A percentile compares a stretch with the other conserved stretches of the same genome.
phyloP scores from a whole-genome alignment of 2,329 filamentous ascomycete species.

The Nannizzia gypsea region DNA sequence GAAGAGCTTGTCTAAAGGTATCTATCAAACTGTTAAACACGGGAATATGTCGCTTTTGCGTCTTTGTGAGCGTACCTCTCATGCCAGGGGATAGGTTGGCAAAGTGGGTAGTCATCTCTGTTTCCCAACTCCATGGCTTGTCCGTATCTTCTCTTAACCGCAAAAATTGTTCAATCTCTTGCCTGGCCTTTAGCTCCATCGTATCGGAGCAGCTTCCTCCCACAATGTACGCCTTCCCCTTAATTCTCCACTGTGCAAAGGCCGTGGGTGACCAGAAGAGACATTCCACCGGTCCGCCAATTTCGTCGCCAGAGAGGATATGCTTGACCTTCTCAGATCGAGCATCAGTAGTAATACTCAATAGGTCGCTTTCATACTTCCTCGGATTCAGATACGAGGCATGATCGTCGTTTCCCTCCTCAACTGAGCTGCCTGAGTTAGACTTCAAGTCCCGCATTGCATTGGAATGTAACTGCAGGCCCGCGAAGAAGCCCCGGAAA shows the following conservation, averaged over 20 bases:
- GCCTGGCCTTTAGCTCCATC: conserved; percentile 33
- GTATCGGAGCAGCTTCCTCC: conserved; percentile 54
- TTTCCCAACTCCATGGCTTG: conserved; percentile 60
- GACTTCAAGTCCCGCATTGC: conserved; percentile 55
- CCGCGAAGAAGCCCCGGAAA: conserved; percentile 72
- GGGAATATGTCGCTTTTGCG: neutral
- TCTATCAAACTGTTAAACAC: conserved; percentile 28
- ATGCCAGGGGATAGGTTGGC: conserved; percentile 74
- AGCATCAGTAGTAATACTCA: conserved; percentile 75
- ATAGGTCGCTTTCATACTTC: conserved; percentile 63
- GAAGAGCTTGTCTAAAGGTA: conserved; percentile 59
- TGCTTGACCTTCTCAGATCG: conserved; percentile 76
- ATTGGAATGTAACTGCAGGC: conserved; percentile 51
- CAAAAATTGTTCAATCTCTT: conserved; percentile 48
- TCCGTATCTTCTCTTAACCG: conserved; percentile 30
- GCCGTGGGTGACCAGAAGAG: conserved; percentile 66
- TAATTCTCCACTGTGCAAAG: conserved; percentile 73
- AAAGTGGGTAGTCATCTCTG: conserved; percentile 76
- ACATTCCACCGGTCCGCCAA: conserved; percentile 64
- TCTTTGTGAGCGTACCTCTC: conserved; percentile 42
- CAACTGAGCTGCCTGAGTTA: conserved; percentile 10
- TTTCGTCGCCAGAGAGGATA: conserved; percentile 49
- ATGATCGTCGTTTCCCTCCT: neutral
- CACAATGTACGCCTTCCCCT: conserved; percentile 64
- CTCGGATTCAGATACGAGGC: conserved; percentile 45